Evolutionary conservation across 2,329 filamentous ascomycete genomes (phyloP).

Genomic region (Talaromyces sp.): DNA sequence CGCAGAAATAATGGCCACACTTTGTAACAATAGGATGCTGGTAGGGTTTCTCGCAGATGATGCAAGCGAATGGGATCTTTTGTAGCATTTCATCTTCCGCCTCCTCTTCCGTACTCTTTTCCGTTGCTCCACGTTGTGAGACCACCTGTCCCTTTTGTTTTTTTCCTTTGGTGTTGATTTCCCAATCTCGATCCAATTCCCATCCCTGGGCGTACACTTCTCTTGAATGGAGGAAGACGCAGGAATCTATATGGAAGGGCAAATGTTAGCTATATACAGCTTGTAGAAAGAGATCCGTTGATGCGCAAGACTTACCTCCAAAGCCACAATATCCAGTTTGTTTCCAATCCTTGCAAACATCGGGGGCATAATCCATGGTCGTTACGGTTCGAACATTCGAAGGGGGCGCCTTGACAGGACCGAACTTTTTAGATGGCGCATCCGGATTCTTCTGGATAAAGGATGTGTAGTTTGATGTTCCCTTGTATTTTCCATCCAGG

Average conservation of each 20-base stretch:
- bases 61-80: constrained; percentile 85
- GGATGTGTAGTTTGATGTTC: constrained; percentile 69
- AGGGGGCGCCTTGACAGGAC: constrained; percentile 77
- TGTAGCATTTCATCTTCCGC: constrained; percentile 67
- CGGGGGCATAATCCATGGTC: constrained; percentile 84
- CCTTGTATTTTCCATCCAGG: constrained; percentile 73
- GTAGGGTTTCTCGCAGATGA: constrained; percentile 81
- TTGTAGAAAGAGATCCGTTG: background rate
- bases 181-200: constrained; percentile 95
- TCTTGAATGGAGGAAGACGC: constrained; percentile 68
- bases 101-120: constrained; percentile 52
- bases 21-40: constrained; percentile 80
- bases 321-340: constrained; percentile 64
- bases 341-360: constrained; percentile 95
- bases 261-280: no score
- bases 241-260: constrained; percentile 58
- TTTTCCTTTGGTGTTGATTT: constrained; percentile 69
- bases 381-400: constrained; percentile 91
- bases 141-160: constrained; percentile 51
- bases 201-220: constrained; percentile 81
- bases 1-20: constrained; percentile 96
- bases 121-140: constrained; percentile 47
- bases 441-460: constrained; percentile 84
- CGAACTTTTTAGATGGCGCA: constrained; percentile 69
- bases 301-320: background rate